phyloP scores from a whole-genome alignment of 768 basidiomycete genomes.

The Tricholoma hemisulphureum region DNA sequence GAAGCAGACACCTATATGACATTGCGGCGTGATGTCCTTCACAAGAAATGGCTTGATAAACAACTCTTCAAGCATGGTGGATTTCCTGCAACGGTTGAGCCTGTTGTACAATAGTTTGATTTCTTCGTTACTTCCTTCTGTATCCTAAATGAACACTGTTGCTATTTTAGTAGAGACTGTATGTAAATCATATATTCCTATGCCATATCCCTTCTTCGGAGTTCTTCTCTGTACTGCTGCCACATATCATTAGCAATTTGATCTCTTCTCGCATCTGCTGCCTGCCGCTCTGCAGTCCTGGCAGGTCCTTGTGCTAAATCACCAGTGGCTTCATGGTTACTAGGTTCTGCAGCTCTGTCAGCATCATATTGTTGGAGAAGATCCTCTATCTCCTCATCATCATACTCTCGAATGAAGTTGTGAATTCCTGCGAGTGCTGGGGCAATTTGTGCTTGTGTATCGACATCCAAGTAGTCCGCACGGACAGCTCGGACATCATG shows the following conservation, averaged over 20 bases:
- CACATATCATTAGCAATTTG: background rate
- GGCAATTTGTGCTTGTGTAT: conserved; percentile 26
- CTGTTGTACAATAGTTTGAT: background rate
- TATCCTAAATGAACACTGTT: background rate
- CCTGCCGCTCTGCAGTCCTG: background rate
- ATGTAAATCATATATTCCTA: background rate
- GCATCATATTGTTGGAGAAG: background rate
- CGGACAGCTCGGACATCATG: too few species aligned
- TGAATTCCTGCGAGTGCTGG: conserved; percentile 27
- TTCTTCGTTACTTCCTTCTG: background rate
- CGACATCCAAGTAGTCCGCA: conserved; percentile 22
- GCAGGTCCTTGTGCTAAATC: background rate
- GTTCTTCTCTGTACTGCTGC: background rate
- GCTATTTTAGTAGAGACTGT: background rate
- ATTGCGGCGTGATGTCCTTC: too few species aligned
- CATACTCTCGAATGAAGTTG: conserved; percentile 23
- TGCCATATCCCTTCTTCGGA: background rate
- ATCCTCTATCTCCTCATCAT: background rate
- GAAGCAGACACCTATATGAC: too few species aligned
- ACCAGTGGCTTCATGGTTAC: background rate
- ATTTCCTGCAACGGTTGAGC: background rate
- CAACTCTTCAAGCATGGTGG: background rate
- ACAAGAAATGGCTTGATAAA: background rate
- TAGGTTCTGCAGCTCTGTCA: background rate
- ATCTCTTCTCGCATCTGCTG: background rate